phyloP scores from a whole-genome alignment of 1,284 basidiomycete genomes.

The Trichosporon faecale region DNA sequence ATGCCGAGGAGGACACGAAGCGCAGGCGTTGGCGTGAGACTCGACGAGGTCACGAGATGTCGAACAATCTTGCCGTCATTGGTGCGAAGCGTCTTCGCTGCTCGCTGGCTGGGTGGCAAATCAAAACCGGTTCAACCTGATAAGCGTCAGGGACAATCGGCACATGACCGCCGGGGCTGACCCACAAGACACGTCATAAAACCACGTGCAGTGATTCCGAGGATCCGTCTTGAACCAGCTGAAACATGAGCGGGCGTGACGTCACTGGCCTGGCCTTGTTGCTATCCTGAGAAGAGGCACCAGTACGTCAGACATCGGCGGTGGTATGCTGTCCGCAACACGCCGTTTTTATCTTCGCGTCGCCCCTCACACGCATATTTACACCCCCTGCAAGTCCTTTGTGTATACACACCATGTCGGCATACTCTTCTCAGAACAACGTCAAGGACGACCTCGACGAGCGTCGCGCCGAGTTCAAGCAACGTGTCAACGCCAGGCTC shows the following conservation, averaged over 20 bases:
- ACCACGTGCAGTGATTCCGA: not conserved
- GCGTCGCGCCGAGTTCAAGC: not conserved
- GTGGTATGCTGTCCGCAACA: not conserved
- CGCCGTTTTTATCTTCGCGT: not conserved
- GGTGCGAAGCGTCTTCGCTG: conserved; percentile 7
- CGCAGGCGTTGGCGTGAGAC: conserved; percentile 8
- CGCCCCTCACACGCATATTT: not conserved
- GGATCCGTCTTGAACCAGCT: not conserved
- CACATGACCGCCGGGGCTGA: not conserved
- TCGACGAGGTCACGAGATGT: conserved; percentile 7
- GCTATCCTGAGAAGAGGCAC: not conserved
- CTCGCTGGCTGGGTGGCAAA: conserved; percentile 12
- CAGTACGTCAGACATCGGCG: not conserved
- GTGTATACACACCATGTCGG: not conserved
- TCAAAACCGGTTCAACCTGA: not conserved
- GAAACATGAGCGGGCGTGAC: not conserved
- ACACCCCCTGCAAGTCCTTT: not conserved
- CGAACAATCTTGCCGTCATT: not conserved
- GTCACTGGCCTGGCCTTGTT: not conserved
- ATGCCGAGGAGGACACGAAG: conserved; percentile 1
- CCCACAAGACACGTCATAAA: not conserved
- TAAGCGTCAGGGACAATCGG: not conserved
- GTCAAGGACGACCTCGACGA: not conserved
- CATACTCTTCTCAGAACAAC: not conserved
- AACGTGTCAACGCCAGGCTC: not conserved